A percentile compares a stretch with the other conserved stretches of the same genome.
Conservation (phyloP, 257 asterid genomes). For the Coffea canephora region DNA sequence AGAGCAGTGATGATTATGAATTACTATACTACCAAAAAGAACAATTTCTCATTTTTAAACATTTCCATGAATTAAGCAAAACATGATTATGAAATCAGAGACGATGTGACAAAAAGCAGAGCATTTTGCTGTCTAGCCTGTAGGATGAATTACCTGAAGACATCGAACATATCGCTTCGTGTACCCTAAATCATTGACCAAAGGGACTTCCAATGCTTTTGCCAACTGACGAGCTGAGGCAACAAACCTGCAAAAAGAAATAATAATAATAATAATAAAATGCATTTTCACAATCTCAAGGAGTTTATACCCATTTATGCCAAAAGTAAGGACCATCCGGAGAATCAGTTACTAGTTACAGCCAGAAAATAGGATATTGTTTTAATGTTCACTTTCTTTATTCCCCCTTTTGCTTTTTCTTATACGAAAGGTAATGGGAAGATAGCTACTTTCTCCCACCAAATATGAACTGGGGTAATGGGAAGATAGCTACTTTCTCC, state of each 20-base stretch:
- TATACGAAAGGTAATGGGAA: neutral
- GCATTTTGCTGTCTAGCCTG: constrained; percentile 1
- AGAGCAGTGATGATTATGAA: neutral
- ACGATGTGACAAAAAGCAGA: neutral
- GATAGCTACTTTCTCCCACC: neutral
- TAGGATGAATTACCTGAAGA: constrained; percentile 64
- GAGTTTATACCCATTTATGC: neutral
- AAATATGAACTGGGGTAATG: neutral
- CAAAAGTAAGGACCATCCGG: neutral
- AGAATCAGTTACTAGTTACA: neutral
- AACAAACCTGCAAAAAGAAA: constrained; percentile 62
- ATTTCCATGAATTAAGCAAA: neutral
- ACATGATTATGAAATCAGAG: neutral
- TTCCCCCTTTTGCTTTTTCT: too few relatives aligned
- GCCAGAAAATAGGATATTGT: neutral
- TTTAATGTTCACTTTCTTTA: neutral
- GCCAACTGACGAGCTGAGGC: constrained; percentile 96
- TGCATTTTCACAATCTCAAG: neutral
- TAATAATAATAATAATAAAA: too few relatives aligned
- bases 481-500: neutral
- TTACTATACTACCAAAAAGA: neutral
- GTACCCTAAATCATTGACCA: constrained; percentile 95
- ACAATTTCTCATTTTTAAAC: neutral
- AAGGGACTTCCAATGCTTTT: constrained; percentile 94
- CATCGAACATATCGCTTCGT: constrained; percentile 95